Evolutionary conservation across 768 basidiomycete species (phyloP).

Genomic region (Mycena amicta): DNA sequence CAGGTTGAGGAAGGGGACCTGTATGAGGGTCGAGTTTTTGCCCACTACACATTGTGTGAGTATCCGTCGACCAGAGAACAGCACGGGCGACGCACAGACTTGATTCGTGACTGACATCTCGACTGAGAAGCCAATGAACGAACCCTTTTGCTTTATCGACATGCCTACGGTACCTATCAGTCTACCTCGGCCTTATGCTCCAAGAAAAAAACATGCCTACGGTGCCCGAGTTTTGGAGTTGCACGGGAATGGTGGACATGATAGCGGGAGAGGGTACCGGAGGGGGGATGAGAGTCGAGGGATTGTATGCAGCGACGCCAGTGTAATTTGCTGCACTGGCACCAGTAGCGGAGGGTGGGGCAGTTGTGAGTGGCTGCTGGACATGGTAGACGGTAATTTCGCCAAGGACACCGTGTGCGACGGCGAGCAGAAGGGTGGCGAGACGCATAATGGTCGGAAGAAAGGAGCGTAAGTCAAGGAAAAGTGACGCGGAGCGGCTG

Average conservation of each 20-base stretch:
- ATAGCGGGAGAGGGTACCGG: constrained; percentile 49
- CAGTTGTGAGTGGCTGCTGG: too few species aligned
- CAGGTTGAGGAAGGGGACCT: constrained; percentile 74
- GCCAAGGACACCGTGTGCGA: too few species aligned
- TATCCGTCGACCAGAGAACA: too few species aligned
- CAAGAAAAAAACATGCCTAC: constrained; percentile 39
- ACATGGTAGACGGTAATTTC: too few species aligned
- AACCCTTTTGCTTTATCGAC: too few species aligned
- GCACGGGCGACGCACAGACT: constrained; percentile 54
- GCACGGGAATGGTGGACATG: constrained; percentile 47
- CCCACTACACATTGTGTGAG: too few species aligned
- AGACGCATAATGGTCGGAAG: too few species aligned
- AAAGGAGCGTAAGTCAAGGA: too few species aligned
- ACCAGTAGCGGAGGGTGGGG: too few species aligned
- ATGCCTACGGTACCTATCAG: constrained; percentile 62
- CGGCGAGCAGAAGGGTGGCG: too few species aligned
- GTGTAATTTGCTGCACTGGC: constrained; percentile 48
- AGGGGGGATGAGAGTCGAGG: constrained; percentile 51
- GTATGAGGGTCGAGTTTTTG: constrained; percentile 43
- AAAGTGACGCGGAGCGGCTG: too few species aligned
- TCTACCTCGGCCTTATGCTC: constrained; percentile 38
- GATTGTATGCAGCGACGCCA: constrained; percentile 56
- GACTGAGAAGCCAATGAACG: too few species aligned
- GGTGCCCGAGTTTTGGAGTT: constrained; percentile 40
- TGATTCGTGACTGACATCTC: constrained; percentile 66